phyloP scores from a whole-genome alignment of 257 asterid species.

The Galeopsis tetrahit region DNA sequence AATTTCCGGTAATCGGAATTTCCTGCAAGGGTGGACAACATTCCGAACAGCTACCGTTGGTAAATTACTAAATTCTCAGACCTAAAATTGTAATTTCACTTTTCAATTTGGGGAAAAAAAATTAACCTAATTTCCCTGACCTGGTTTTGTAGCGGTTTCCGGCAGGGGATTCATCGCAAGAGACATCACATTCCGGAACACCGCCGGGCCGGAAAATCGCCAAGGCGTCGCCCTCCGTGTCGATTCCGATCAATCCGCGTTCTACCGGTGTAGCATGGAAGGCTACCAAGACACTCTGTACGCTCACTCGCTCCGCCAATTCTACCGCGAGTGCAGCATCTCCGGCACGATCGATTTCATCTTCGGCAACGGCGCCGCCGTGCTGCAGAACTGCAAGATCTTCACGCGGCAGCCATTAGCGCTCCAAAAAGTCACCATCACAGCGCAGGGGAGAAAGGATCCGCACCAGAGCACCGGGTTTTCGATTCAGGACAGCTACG shows the following conservation, averaged over 20 bases:
- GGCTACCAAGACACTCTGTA: constrained; percentile 96
- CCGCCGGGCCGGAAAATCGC: constrained; percentile 82
- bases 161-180: constrained; percentile 92
- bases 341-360: constrained; percentile 97
- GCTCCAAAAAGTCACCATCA: constrained; percentile 84
- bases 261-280: constrained; percentile 96
- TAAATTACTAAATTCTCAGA: constrained; percentile 27
- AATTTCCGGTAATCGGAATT: constrained; percentile 71
- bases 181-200: constrained; percentile 93
- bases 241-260: constrained; percentile 94
- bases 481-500: constrained; percentile 68
- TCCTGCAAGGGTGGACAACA: constrained; percentile 99
- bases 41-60: constrained; percentile 93
- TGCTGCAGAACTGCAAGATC: constrained; percentile 82
- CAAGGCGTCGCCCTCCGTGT: constrained; percentile 97
- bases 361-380: constrained; percentile 96
- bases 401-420: constrained; percentile 77
- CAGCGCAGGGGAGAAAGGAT: constrained; percentile 91
- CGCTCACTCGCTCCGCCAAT: constrained; percentile 94
- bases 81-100: neutral
- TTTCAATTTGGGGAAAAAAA: neutral
- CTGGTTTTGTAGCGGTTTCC: constrained; percentile 63
- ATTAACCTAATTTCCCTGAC: neutral
- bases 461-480: constrained; percentile 93
- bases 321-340: constrained; percentile 89